Evolutionary conservation across 2,329 filamentous ascomycete genomes (phyloP).

Genomic region (Apiospora saccharicola): DNA sequence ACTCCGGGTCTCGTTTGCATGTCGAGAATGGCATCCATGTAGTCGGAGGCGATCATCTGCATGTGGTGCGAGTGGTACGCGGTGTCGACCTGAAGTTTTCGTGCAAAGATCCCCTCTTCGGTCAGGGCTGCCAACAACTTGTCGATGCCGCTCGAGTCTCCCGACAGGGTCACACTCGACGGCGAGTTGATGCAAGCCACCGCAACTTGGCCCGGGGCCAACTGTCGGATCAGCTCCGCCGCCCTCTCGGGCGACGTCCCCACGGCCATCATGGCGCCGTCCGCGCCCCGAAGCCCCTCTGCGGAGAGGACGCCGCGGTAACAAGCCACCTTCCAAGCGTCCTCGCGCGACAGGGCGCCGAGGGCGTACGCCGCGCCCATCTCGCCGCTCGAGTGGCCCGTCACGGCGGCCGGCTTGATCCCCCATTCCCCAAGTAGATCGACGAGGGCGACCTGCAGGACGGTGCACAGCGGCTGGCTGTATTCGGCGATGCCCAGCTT

Average conservation of each 20-base stretch:
- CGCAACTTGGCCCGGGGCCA: constrained; percentile 24
- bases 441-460: constrained; percentile 41
- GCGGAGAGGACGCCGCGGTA: constrained; percentile 32
- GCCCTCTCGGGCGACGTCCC: constrained; percentile 26
- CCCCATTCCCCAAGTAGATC: constrained; percentile 38
- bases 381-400: constrained; percentile 47
- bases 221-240: constrained; percentile 28
- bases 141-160: constrained; percentile 31
- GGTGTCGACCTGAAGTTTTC: constrained; percentile 30
- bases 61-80: constrained; percentile 45
- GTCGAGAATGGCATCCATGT: constrained; percentile 33
- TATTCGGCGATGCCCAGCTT: constrained; percentile 44
- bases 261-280: constrained; percentile 38
- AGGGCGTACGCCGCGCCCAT: constrained; percentile 43
- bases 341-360: constrained; percentile 35
- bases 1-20: neutral
- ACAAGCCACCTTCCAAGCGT: constrained; percentile 34
- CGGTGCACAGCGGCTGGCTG: constrained; percentile 40
- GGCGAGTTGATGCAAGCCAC: constrained; percentile 38
- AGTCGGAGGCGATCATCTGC: constrained; percentile 36
- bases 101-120: constrained; percentile 30
- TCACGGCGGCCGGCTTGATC: constrained; percentile 35
- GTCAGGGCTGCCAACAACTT: constrained; percentile 29
- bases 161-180: constrained; percentile 34
- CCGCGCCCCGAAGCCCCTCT: neutral